Base-by-base conservation (phyloP, 2,329 filamentous ascomycete genomes). In the Colletotrichum camelliae region DNA sequence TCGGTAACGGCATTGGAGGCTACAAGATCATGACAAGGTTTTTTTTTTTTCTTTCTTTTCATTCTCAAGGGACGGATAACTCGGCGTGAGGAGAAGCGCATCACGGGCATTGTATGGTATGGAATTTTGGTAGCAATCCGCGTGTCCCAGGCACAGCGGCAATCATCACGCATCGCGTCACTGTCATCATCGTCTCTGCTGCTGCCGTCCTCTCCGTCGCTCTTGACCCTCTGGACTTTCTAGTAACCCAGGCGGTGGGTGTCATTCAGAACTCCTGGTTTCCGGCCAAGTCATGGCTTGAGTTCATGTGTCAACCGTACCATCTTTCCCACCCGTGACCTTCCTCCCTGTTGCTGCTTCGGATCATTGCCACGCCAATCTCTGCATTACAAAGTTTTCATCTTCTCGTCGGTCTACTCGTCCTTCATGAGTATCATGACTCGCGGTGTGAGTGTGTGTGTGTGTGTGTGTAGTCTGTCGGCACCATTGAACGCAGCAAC, bases 41-140 rank as follows among this genome's bases (percentile, higher is more conserved):
- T 21, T 52, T 52, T 52, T n/a, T n/a, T 21, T 48, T 13, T 29
- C 35, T 27, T 39, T 39, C 35, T 55, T 48, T 35, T 31, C 27
- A 33, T 27, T 52, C 43, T 52, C 43, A 62, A 21, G 52, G 64
- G n/a, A 68, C 52, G 72, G 72, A 24, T 64, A 48, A 58, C 33
- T 72, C 55, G 69, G 55, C 70, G 35, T 60, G 70, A 60, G 31
- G 68, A 24, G 55, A 76, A 74, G 70, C 70, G 74, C 65, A 76
- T 69, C 57, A 68, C 60, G 64, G 72, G 70, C 74, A 68, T 76
- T 55, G 61, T 76, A 69, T 39, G 74, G 65, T 69, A 75, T 60
- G 73, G 70, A 70, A 57, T 76, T 52, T 31, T 61, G 64, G 64
- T 74, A 74, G 52, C 61, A 52, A 29, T 33, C 68, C 74, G 33